Percentiles rank a stretch among this genome's conserved stretches.
Conservation (phyloP, 768 basidiomycete species). For the Lactifluus hygrophoroides region DNA sequence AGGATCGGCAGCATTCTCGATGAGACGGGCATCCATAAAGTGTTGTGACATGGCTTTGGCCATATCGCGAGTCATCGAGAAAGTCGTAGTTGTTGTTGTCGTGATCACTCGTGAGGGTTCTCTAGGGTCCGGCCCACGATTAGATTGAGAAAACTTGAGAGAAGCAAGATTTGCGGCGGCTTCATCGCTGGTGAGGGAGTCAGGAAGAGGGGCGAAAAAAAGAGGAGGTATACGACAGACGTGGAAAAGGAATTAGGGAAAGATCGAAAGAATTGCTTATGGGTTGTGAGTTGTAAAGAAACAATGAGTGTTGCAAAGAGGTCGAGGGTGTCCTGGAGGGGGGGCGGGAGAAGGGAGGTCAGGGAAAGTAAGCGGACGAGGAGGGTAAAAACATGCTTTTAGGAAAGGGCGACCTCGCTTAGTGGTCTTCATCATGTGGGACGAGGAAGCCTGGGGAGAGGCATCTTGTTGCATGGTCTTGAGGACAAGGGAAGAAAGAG, state of each 20-base stretch:
- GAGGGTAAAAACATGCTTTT: slow-evolving; percentile 48
- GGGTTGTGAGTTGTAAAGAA: slow-evolving; percentile 77
- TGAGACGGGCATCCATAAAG: slow-evolving; percentile 97
- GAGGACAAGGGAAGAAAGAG: slow-evolving; percentile 24
- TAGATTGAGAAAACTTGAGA: slow-evolving; percentile 98
- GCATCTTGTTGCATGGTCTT: slow-evolving; percentile 33
- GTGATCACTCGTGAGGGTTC: slow-evolving; percentile 97
- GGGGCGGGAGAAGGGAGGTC: neutral
- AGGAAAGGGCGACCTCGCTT: slow-evolving; percentile 90
- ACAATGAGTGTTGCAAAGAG: slow-evolving; percentile 96
- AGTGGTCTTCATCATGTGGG: slow-evolving; percentile 98
- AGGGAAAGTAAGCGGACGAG: neutral
- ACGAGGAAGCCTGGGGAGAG: slow-evolving; percentile 51
- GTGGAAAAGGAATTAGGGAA: slow-evolving; percentile 94
- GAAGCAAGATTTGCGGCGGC: slow-evolving; percentile 89
- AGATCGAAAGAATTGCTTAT: slow-evolving; percentile 94
- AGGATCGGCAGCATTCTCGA: slow-evolving; percentile 93
- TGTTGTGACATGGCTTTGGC: slow-evolving; percentile 99
- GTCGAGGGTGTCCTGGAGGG: slow-evolving; percentile 88
- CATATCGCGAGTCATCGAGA: slow-evolving; percentile 99
- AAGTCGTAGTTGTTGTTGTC: slow-evolving; percentile 98
- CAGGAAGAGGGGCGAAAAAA: slow-evolving; percentile 9
- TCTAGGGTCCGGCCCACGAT: slow-evolving; percentile 95
- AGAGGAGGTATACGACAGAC: slow-evolving; percentile 51
- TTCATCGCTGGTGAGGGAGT: slow-evolving; percentile 65